Conservation (phyloP, 306 rosid species). For the Begonia peltatifolia region DNA sequence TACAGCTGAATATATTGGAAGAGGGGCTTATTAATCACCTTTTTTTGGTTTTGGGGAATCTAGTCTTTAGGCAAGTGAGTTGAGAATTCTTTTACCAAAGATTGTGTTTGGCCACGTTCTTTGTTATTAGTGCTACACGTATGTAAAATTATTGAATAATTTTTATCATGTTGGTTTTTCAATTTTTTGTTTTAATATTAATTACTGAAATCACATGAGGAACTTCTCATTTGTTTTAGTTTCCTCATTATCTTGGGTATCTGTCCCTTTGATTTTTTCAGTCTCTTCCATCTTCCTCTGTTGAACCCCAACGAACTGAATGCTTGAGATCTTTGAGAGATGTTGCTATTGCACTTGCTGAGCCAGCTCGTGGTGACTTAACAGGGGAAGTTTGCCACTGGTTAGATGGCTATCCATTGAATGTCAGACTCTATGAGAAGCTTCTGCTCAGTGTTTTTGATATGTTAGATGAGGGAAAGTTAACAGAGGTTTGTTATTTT, state of each 20-base stretch:
- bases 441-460: slow-evolving; percentile 86
- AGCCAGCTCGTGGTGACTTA: slow-evolving; percentile 97
- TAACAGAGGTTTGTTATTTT: slow-evolving; percentile 69
- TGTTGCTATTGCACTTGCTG: slow-evolving; percentile 71
- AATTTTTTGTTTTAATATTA: not conserved
- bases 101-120: slow-evolving; percentile 7
- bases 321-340: slow-evolving; percentile 85
- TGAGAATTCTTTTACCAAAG: slow-evolving; percentile 84
- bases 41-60: slow-evolving; percentile 83
- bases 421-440: slow-evolving; percentile 84
- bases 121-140: not conserved
- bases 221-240: too few relatives aligned
- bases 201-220: too few relatives aligned
- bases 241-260: too few relatives aligned
- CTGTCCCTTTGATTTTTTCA: slow-evolving; percentile 18
- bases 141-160: too few relatives aligned
- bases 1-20: slow-evolving; percentile 78
- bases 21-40: slow-evolving; percentile 92
- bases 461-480: slow-evolving; percentile 90
- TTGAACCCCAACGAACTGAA: slow-evolving; percentile 92
- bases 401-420: slow-evolving; percentile 92
- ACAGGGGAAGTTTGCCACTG: slow-evolving; percentile 99
- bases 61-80: slow-evolving; percentile 71
- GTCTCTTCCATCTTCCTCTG: slow-evolving; percentile 74
- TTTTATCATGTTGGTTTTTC: not conserved